A percentile compares a stretch with the other conserved stretches of the same genome.
Conservation (phyloP, 352 stramenopile species). For the Phytophthora aleatoria region DNA sequence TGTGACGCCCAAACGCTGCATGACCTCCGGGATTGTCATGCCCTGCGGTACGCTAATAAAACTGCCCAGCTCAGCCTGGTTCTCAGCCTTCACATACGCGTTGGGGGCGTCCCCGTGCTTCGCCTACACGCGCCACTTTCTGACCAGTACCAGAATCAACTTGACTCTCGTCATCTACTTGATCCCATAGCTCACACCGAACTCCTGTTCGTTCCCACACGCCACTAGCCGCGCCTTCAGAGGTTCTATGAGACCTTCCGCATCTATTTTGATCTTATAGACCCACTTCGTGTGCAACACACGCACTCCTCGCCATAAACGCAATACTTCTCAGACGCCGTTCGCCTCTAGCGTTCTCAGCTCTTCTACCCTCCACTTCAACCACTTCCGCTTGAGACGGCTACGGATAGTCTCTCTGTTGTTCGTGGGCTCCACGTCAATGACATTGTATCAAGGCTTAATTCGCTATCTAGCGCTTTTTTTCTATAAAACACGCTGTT, state of each 20-base stretch:
- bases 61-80: neutral
- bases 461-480: no score
- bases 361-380: neutral
- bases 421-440: neutral
- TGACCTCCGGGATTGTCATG: neutral
- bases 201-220: neutral
- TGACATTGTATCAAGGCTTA: neutral
- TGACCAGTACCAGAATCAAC: neutral
- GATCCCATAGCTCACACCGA: neutral
- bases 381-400: neutral
- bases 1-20: neutral
- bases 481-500: no score
- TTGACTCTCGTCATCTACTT: neutral
- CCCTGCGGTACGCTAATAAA: neutral
- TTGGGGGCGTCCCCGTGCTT: neutral
- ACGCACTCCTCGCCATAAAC: neutral
- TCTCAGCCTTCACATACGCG: neutral
- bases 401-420: neutral
- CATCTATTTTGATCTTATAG: neutral
- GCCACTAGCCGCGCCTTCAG: neutral
- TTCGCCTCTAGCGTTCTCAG: neutral
- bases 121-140: neutral
- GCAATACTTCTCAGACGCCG: neutral
- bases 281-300: neutral
- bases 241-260: neutral